These are phyloP conservation scores for Scedosporium minutisporum DNA, from an alignment of 2,329 filamentous ascomycete genomes.

Conservation along the genomic window DNA sequence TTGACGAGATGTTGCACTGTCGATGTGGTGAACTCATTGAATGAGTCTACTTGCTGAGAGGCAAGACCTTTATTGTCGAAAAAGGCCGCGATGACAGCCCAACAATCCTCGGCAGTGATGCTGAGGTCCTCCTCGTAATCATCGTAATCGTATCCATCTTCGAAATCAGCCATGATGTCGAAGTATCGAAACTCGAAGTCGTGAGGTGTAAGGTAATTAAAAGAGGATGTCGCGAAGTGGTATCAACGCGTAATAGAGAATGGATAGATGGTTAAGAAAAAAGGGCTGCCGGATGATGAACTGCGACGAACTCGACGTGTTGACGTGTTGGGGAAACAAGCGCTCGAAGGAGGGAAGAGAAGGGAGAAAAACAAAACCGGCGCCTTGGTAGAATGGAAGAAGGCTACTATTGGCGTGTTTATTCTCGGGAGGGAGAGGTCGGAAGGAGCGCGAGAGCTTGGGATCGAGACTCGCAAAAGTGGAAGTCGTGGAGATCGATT, in stretches of 20 bases:
- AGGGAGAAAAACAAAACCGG: neutral
- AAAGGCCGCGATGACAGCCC: constrained; percentile 94
- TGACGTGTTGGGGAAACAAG: neutral
- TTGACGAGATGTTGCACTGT: constrained; percentile 92
- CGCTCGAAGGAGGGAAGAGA: neutral
- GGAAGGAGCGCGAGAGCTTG: neutral
- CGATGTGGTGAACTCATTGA: constrained; percentile 90
- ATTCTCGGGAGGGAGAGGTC: neutral
- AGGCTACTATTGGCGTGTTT: neutral
- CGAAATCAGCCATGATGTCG: constrained; percentile 45
- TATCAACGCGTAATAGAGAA: neutral
- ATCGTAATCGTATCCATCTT: constrained; percentile 54
- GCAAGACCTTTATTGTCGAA: constrained; percentile 94
- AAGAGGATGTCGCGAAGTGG: neutral
- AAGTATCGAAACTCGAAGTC: neutral
- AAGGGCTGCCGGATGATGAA: neutral
- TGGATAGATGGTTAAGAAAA: neutral
- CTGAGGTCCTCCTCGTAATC: constrained; percentile 58
- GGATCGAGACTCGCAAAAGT: neutral
- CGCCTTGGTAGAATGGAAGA: neutral
- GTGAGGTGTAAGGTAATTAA: neutral
- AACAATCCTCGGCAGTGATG: constrained; percentile 96
- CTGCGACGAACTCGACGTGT: neutral
- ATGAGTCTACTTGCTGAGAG: constrained; percentile 95
- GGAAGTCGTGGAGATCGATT: neutral